These are phyloP conservation scores for Sicyos baderoa DNA, from an alignment of 306 rosid genomes.

Conservation along the genomic window DNA sequence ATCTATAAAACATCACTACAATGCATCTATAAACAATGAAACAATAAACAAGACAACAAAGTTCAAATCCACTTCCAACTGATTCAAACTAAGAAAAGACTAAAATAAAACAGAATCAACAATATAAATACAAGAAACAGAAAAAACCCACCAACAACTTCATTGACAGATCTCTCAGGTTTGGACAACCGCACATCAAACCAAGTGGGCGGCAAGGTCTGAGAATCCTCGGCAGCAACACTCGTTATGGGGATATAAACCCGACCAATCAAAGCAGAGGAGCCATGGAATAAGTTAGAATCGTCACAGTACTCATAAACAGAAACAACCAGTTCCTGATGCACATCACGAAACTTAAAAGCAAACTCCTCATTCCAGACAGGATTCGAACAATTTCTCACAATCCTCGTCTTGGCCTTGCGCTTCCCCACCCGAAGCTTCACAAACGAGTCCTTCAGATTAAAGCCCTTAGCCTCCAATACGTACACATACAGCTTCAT, in stretches of 20 bases:
- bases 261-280: constrained; percentile 42
- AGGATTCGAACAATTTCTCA: constrained; percentile 36
- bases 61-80: background rate
- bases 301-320: constrained; percentile 31
- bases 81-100: background rate
- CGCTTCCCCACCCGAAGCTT: constrained; percentile 56
- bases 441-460: constrained; percentile 42
- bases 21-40: background rate
- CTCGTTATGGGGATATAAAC: constrained; percentile 42
- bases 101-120: background rate
- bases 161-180: constrained; percentile 37
- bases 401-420: constrained; percentile 47
- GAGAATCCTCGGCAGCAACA: constrained; percentile 39
- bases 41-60: no score
- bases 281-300: constrained; percentile 26
- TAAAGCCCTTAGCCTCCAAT: constrained; percentile 57
- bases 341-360: constrained; percentile 40
- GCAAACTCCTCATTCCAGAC: constrained; percentile 73
- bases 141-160: constrained; percentile 49
- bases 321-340: constrained; percentile 47
- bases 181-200: constrained; percentile 42
- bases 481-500: constrained; percentile 63
- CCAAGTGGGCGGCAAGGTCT: constrained; percentile 63
- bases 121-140: background rate
- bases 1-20: background rate